Percentiles rank a stretch among this genome's conserved stretches.
These are phyloP conservation scores for Eucalyptus grandis DNA, from an alignment of 345 rosid species.

Conservation along the genomic window DNA sequence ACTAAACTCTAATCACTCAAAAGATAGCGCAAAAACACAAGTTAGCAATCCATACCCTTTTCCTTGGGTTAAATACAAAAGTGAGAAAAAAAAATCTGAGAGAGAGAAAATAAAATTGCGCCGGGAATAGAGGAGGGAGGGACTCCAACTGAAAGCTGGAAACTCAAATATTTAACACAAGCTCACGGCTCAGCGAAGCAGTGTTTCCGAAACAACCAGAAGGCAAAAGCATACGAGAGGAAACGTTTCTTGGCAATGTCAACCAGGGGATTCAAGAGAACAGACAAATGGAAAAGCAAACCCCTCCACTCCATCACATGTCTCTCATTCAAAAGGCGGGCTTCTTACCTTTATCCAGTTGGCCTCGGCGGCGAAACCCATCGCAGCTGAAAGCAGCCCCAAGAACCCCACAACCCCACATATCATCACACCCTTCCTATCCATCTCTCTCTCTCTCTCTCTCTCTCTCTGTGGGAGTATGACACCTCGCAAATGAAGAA, in stretches of 20 bases:
- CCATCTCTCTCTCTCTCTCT: slow-evolving; percentile 13
- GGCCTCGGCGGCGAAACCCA: slow-evolving; percentile 87
- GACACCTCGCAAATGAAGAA: background rate
- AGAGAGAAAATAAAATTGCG: background rate
- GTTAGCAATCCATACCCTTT: background rate
- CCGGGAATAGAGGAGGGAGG: background rate
- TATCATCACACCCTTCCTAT: slow-evolving; percentile 42
- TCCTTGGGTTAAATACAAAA: background rate
- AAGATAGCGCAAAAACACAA: background rate
- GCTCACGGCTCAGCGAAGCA: background rate
- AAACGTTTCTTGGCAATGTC: background rate
- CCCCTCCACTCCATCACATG: background rate
- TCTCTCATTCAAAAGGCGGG: background rate
- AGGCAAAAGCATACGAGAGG: background rate
- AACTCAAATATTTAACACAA: background rate
- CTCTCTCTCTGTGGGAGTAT: background rate
- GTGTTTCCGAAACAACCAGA: background rate
- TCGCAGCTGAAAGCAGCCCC: slow-evolving; percentile 58
- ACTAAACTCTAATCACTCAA: background rate
- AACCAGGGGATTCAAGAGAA: background rate
- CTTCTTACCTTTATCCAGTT: slow-evolving; percentile 57
- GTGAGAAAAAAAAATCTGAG: background rate
- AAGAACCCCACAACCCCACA: slow-evolving; percentile 47
- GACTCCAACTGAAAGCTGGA: background rate
- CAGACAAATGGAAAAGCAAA: background rate